Evolutionary conservation across 2,329 filamentous ascomycete genomes (phyloP), one percentile per base, ranked within the genome.

Genomic region (Nemania serpens): DNA sequence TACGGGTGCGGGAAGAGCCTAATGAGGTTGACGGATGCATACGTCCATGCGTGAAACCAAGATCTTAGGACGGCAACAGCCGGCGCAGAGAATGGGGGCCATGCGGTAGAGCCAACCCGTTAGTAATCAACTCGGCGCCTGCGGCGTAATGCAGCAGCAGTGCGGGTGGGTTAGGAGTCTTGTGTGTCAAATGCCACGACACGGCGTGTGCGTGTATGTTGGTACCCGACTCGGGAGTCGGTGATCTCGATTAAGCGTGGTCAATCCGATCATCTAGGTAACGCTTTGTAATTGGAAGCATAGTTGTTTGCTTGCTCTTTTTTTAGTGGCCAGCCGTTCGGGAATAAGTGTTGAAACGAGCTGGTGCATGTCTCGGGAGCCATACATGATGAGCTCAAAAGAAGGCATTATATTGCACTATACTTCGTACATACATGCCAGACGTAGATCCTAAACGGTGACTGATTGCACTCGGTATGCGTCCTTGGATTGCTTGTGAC

Each of bases 1-100:
- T 70, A 70, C 66, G 69, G 69, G 68, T 62, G 54, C 70, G 70
- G 70, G 70, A 72, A 70, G 69, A 70, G 68, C 70, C 69, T 71
- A 70, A 70, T 63, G 58, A 63, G 65, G 64, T 59, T 64, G 64
- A 68, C 68, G 70, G 70, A 67, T 71, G 68, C 69, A 70, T 68
- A 68, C 61, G 63, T 67, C 62, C 63, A 70, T 71, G 70, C 66
- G 65, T 66, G 66, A 64, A 68, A 69, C 66, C 62, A 51, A 70
- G 63, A 67, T 67, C 59, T 61, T 63, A 4, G 42, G 59, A 59
- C 63, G 61, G 61, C 59, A 65, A 64, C 57, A 62, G 62, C 64
- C 64, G 59, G 60, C 53, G 60, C 65, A 50, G 42, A 61, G 42
- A 53, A 60, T 62, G 52, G 57, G 58, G 59, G 56, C 51, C 54